Evolutionary conservation across 179 eudicot species (phyloP), one percentile per base, ranked within the genome.

Genomic region (Actinidia chinensis): DNA sequence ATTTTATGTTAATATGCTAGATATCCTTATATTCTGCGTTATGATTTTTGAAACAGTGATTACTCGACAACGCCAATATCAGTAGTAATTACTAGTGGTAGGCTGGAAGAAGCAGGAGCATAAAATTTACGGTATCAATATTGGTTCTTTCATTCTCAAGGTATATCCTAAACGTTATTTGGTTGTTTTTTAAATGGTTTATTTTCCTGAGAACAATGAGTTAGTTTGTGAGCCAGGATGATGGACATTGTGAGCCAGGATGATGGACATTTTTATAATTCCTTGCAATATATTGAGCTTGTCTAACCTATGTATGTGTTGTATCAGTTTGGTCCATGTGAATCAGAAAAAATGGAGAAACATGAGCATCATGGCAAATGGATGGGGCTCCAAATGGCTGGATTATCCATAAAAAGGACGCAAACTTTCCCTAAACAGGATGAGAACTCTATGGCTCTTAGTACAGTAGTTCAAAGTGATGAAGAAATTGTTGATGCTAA

Each of bases 301-400:
- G 33, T 51, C 14, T 70, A 15, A 4, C 11, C 42, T 68, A 14
- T 60, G 18, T 48, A 48, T 78, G 55, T 33, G 33, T 20, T 78
- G 17, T 54, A 52, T 15, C 4, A 47, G 50, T 43, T 58, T 42
- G 46, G 28, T 36, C 61, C 68, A 48, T 75, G 43, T 87, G 71
- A 61, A 68, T 75, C 68, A 95, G 99, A 98, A 95, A 87, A 95
- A 95, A 84, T 95, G 98, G 99, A 89, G 99, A 88, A 95, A 95
- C 85, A 88, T 95, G 97, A 88, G 97, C 79, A 98, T 95, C 66
- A 93, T 95, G 95, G 86, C 93, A 44, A 89, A 83, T 82, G 97
- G 95, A 72, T 89, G 87, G 84, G 95, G 98, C 33, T 86, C 92
- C 22, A 81, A 95, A 84, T 98, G 85, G 87, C 90, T 43, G 90